phyloP scores from a whole-genome alignment of 805 yeast species.

The Hyphopichia homilentoma region DNA sequence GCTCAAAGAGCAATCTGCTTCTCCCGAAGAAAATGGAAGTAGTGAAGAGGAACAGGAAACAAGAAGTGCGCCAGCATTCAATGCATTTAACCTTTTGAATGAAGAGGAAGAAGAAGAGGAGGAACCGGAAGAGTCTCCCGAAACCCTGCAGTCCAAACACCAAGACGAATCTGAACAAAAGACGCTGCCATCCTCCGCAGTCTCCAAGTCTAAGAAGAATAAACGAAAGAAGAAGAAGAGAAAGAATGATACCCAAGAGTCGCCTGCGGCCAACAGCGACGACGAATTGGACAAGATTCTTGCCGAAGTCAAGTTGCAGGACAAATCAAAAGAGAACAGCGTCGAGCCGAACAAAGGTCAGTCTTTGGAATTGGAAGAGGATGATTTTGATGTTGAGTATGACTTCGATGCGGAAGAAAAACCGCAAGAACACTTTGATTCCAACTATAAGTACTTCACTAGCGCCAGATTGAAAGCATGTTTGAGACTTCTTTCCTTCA shows the following conservation, averaged over 20 bases:
- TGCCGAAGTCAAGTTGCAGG: slow-evolving; percentile 34
- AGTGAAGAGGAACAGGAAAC: slow-evolving; percentile 13
- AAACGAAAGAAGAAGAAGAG: slow-evolving; percentile 21
- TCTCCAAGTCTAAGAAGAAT: slow-evolving; percentile 12
- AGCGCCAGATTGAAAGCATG: slow-evolving; percentile 38
- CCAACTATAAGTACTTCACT: slow-evolving; percentile 46
- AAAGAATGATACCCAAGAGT: slow-evolving; percentile 11
- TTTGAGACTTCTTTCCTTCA: slow-evolving; percentile 40
- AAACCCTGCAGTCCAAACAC: no score
- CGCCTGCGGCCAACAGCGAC: slow-evolving; percentile 34
- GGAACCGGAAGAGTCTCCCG: slow-evolving; percentile 13
- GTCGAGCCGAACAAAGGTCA: slow-evolving; percentile 2
- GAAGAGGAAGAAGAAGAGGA: slow-evolving; percentile 26
- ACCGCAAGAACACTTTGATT: slow-evolving; percentile 37
- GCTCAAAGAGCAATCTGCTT: slow-evolving; percentile 9
- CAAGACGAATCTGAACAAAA: no score
- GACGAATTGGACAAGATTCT: slow-evolving; percentile 58
- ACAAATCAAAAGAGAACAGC: slow-evolving; percentile 7
- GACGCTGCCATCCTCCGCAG: no score
- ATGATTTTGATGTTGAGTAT: slow-evolving; percentile 21
- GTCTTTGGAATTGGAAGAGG: slow-evolving; percentile 3
- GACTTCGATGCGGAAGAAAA: slow-evolving; percentile 15
- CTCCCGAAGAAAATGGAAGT: slow-evolving; percentile 8
- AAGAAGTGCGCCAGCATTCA: slow-evolving; percentile 19
- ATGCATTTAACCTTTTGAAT: slow-evolving; percentile 45